Conservation (phyloP, 2,329 filamentous ascomycete species). For the Xylariaceae sp. region DNA sequence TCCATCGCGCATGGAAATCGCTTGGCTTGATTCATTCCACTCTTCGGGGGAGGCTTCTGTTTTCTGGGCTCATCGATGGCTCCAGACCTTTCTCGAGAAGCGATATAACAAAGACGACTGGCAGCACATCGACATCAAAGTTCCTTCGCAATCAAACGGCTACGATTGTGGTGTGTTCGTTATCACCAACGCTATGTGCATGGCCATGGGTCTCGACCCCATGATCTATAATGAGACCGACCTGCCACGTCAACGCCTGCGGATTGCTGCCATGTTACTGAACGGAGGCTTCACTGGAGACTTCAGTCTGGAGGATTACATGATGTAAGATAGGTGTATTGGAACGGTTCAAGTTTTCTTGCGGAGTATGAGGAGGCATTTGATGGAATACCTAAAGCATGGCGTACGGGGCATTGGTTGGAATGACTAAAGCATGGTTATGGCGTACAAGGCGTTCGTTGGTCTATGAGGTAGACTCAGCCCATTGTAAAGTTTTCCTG, state of each 20-base stretch:
- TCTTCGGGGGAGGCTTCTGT: constrained; percentile 39
- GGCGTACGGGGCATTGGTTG: too few species aligned
- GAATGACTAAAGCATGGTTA: too few species aligned
- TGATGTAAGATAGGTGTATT: too few species aligned
- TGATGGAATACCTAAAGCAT: too few species aligned
- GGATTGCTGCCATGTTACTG: constrained; percentile 62
- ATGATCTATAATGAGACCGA: constrained; percentile 47
- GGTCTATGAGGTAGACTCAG: too few species aligned
- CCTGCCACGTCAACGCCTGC: constrained; percentile 56
- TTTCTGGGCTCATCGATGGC: constrained; percentile 47
- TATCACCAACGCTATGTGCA: constrained; percentile 66
- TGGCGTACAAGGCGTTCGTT: too few species aligned
- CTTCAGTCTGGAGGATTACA: constrained; percentile 33
- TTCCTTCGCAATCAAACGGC: constrained; percentile 59
- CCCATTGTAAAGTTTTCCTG: too few species aligned
- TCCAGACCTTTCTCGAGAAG: constrained; percentile 52
- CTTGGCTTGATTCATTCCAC: constrained; percentile 67
- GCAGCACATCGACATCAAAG: constrained; percentile 47
- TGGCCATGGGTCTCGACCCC: constrained; percentile 51
- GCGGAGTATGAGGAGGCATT: too few species aligned
- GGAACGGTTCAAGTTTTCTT: too few species aligned
- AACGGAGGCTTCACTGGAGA: constrained; percentile 63
- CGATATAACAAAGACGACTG: constrained; percentile 56
- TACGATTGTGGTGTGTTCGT: constrained; percentile 77
- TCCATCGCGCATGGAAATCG: constrained; percentile 55